Conservation (phyloP, 2,329 filamentous ascomycete genomes). For the Pseudogymnoascus sp. region DNA sequence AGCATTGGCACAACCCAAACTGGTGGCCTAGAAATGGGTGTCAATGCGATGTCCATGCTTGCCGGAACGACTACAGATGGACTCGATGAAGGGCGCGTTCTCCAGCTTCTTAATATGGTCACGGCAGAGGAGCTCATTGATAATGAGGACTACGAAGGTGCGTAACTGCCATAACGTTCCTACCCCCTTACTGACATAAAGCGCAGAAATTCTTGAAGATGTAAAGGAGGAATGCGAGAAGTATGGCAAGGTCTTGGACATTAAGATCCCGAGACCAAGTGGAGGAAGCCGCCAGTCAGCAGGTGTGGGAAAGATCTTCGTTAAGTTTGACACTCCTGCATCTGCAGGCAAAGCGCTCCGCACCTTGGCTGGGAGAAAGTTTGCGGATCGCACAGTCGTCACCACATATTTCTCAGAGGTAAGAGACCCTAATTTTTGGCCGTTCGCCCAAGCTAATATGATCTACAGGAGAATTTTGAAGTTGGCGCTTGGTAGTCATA, state of each 20-base stretch:
- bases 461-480: constrained; percentile 77
- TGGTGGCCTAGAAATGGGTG: constrained; percentile 83
- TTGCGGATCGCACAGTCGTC: constrained; percentile 91
- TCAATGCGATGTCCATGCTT: constrained; percentile 96
- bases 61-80: constrained; percentile 78
- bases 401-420: constrained; percentile 95
- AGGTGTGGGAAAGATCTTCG: constrained; percentile 94
- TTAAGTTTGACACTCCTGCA: constrained; percentile 78
- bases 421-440: constrained; percentile 25
- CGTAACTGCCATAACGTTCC: constrained; percentile 21
- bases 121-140: constrained; percentile 91
- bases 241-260: constrained; percentile 72
- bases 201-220: constrained; percentile 87
- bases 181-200: constrained; percentile 29
- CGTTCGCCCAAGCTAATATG: constrained; percentile 27
- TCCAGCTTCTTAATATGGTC: constrained; percentile 97
- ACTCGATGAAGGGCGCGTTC: constrained; percentile 69
- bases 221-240: constrained; percentile 89
- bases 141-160: constrained; percentile 90
- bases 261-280: constrained; percentile 85
- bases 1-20: constrained; percentile 93
- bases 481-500: constrained; percentile 29
- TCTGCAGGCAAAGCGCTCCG: constrained; percentile 76
- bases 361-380: constrained; percentile 89
- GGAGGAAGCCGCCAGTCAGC: constrained; percentile 75